Conservation (phyloP, 768 basidiomycete species). For the Lepiota subincarnata region DNA sequence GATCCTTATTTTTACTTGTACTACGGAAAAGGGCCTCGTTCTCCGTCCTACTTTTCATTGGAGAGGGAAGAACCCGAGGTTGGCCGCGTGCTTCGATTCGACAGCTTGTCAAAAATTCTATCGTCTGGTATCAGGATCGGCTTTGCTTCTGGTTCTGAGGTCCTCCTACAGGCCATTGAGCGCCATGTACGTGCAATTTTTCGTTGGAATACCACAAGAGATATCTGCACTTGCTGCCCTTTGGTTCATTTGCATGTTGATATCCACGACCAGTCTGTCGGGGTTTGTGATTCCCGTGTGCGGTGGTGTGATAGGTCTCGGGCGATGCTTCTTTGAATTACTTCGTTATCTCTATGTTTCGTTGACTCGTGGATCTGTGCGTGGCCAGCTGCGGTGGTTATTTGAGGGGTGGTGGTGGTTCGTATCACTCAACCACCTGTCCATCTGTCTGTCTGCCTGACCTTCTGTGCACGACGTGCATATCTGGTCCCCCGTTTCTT, state of each 20-base stretch:
- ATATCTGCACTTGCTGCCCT: not conserved
- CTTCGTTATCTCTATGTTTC: no score
- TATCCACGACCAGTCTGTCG: not conserved
- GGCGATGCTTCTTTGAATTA: no score
- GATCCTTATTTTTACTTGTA: conserved; percentile 81
- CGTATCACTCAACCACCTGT: no score
- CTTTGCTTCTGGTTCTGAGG: conserved; percentile 71
- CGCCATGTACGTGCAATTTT: conserved; percentile 47
- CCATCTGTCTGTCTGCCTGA: no score
- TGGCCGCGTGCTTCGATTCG: conserved; percentile 84
- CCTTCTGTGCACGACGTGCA: no score
- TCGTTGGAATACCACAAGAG: not conserved
- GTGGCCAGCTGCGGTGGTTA: no score
- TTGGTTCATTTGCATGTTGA: not conserved
- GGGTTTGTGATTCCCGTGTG: no score
- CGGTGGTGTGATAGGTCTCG: no score
- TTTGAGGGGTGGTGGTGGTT: no score
- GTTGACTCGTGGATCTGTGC: no score
- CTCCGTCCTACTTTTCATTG: conserved; percentile 78
- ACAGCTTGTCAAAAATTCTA: conserved; percentile 83
- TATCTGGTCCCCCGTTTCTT: no score
- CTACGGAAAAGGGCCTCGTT: conserved; percentile 59
- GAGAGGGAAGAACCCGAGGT: conserved; percentile 63
- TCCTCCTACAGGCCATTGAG: conserved; percentile 67
- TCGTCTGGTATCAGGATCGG: conserved; percentile 78